Base-by-base conservation (phyloP, 495 filamentous ascomycete species). In the Neurospora sp. region DNA sequence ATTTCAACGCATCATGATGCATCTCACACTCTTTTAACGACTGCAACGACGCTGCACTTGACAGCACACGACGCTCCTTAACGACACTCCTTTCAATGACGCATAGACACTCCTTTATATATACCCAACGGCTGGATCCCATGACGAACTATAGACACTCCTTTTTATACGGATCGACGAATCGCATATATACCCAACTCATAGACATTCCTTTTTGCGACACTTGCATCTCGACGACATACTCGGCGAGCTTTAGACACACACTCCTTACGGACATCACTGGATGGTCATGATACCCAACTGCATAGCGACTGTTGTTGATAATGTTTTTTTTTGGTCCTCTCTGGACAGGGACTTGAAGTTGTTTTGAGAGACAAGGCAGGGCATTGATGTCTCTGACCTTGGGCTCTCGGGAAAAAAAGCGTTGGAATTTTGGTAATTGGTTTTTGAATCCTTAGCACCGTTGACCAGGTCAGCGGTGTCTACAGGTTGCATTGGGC, bases 281-380 rank as follows among this genome's bases (percentile, higher is more conserved):
- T 72, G 73, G 78, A 81, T 78, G 78, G 81, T 77, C 76, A 81
- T 77, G 82, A 82, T 79, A 82, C 82, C 83, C 84, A 84, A 84
- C 77, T 84, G 83, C 84, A 86, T 85, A 86, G 84, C 84, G 83
- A 82, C 84, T 86, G 84, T 83, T 84, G 79, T 79, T 80, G 42
- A 72, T 37, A 38, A 18, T 20, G 41, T 39, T 44, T 78, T 44
- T 78, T 66, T 62, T 72, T 76, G 41, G 35, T 35, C 70, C 72
- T 70, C 20, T 76, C 70, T 70, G 70, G 39, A 62, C 54, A 35
- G 54, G 54, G 54, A 35, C 54, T 62, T 18, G 27, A 35, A 62
- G 54, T 62, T 42, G 12, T 73, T 74, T 76, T 72, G 35, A n/a
- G 40, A 27, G 12, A 54, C 31, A 46, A 37, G 27, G 27, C 20